Conservation (phyloP, 2,329 filamentous ascomycete species). For the Pseudogymnoascus sp. region DNA sequence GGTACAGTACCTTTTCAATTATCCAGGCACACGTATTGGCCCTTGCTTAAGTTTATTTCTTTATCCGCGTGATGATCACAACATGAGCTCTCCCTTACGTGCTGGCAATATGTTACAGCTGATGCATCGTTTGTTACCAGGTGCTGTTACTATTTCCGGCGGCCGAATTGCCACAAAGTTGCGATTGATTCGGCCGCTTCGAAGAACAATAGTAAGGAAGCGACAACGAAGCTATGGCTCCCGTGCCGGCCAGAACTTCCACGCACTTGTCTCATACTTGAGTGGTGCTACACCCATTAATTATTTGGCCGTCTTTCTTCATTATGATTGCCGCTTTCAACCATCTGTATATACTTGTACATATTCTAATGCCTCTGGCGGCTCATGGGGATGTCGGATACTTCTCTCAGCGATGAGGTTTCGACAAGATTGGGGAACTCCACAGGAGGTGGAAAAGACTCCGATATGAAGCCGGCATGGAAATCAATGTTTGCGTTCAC, state of each 20-base stretch:
- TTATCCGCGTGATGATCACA: neutral
- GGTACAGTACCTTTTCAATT: neutral
- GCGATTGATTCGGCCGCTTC: slow-evolving; percentile 3
- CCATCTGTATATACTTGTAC: neutral
- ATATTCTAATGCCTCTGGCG: neutral
- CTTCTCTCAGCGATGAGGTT: neutral
- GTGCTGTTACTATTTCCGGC: neutral
- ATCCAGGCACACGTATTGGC: neutral
- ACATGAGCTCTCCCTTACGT: neutral
- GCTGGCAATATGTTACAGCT: neutral
- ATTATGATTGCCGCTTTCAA: neutral
- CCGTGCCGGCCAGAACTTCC: neutral
- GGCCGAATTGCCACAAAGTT: neutral
- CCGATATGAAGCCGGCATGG: slow-evolving; percentile 9
- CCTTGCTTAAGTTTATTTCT: neutral
- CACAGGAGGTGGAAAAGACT: neutral
- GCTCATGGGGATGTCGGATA: neutral
- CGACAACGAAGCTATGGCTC: neutral
- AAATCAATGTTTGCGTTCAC: slow-evolving; percentile 62
- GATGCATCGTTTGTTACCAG: neutral
- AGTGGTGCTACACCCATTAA: neutral
- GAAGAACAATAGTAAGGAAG: slow-evolving; percentile 1
- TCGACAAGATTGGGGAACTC: neutral
- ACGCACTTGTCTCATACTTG: neutral
- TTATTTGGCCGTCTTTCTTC: neutral